Conservation (phyloP, 1,139 yeast genomes). For the Suhomyces atakaporum region DNA sequence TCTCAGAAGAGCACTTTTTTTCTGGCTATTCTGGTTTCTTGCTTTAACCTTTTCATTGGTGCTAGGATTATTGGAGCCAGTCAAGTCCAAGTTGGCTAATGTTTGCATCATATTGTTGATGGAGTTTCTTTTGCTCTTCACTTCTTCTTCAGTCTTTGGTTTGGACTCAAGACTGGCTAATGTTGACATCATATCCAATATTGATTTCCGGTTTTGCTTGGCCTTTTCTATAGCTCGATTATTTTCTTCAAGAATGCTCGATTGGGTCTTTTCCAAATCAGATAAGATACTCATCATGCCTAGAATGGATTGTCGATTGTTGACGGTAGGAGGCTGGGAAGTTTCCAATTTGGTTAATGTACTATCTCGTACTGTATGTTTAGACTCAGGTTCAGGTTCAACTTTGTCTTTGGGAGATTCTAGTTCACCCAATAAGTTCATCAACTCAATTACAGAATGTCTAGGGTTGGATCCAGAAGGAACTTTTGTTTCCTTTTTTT, state of each 20-base stretch:
- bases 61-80: slow-evolving; percentile 8
- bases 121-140: slow-evolving; percentile 16
- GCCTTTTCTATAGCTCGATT: slow-evolving; percentile 14
- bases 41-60: slow-evolving; percentile 5
- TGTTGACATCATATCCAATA: slow-evolving; percentile 28
- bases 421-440: slow-evolving; percentile 21
- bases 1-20: slow-evolving; percentile 3
- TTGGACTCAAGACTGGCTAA: slow-evolving; percentile 13
- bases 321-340: not conserved
- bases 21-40: slow-evolving; percentile 1
- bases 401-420: slow-evolving; percentile 9
- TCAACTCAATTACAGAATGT: slow-evolving; percentile 21
- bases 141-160: slow-evolving; percentile 8
- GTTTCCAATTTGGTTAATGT: slow-evolving; percentile 8
- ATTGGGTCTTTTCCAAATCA: slow-evolving; percentile 18
- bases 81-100: slow-evolving; percentile 17
- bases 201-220: slow-evolving; percentile 23
- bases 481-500: not conserved
- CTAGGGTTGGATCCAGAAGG: slow-evolving; percentile 14
- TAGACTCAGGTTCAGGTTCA: slow-evolving; percentile 3
- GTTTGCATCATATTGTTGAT: slow-evolving; percentile 20
- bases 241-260: slow-evolving; percentile 15
- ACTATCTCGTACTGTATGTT: slow-evolving; percentile 2
- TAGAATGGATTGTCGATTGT: slow-evolving; percentile 16
- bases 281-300: slow-evolving; percentile 24